Conservation (phyloP, 495 filamentous ascomycete genomes). For the Penicillium tannophilum region DNA sequence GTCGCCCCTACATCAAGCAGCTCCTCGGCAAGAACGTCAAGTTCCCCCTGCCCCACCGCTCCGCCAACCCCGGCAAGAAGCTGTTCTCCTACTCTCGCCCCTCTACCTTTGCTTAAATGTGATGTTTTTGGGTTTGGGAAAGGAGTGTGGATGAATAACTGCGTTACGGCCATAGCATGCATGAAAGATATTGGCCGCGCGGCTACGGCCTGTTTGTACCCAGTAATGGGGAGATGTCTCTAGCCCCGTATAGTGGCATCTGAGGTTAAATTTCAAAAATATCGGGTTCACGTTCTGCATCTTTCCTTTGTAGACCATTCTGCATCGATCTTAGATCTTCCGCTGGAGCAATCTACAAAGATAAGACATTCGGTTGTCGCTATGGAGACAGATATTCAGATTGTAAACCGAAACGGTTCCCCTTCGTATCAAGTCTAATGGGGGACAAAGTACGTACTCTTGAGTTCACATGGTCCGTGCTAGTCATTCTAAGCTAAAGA, state of each 20-base stretch:
- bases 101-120: conserved; percentile 76
- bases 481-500: background rate
- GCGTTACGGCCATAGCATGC: conserved; percentile 53
- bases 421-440: background rate
- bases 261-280: conserved; percentile 46
- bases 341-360: background rate
- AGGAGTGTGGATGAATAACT: conserved; percentile 52
- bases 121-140: conserved; percentile 39
- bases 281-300: conserved; percentile 35
- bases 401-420: background rate
- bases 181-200: conserved; percentile 47
- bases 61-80: conserved; percentile 81
- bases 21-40: conserved; percentile 91
- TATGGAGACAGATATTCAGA: background rate
- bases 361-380: background rate
- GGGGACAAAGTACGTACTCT: background rate
- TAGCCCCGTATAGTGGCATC: conserved; percentile 51
- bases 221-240: conserved; percentile 44
- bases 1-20: conserved; percentile 98
- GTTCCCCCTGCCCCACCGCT: conserved; percentile 98
- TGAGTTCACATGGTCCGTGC: background rate
- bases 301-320: conserved; percentile 12
- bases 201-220: conserved; percentile 45
- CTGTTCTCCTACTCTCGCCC: conserved; percentile 89
- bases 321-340: conserved; percentile 2